phyloP scores from a whole-genome alignment of 2,329 filamentous ascomycete species.

The Fusarium succisae region DNA sequence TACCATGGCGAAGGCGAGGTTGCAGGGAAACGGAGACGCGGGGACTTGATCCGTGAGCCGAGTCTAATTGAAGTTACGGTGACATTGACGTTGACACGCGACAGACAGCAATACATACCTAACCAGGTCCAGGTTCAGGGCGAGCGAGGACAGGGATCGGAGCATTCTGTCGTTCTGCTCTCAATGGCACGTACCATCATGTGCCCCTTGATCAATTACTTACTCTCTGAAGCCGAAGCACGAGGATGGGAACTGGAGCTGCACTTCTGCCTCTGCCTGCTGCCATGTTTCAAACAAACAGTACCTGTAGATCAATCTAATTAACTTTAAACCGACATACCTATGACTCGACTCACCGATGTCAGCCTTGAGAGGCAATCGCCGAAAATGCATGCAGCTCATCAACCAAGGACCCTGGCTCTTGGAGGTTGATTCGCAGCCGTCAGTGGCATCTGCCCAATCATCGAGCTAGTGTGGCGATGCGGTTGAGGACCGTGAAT shows the following conservation, averaged over 20 bases:
- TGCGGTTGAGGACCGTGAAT: background rate
- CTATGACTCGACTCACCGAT: background rate
- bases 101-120: background rate
- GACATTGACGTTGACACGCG: conserved; percentile 3
- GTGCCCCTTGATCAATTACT: conserved; percentile 1
- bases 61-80: background rate
- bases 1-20: background rate
- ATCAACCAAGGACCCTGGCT: conserved; percentile 8
- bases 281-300: conserved; percentile 3
- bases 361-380: conserved; percentile 15
- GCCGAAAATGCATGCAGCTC: conserved; percentile 13
- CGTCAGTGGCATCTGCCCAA: background rate
- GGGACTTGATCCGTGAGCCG: conserved; percentile 24
- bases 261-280: background rate
- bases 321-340: background rate
- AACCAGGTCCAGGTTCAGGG: background rate
- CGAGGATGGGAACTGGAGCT: background rate
- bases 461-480: conserved; percentile 1
- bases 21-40: conserved; percentile 15
- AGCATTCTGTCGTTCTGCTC: background rate
- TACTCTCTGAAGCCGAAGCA: background rate
- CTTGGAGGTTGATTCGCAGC: background rate
- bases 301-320: background rate
- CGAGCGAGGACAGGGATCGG: conserved; percentile 3
- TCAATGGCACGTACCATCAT: conserved; percentile 17